Percentiles rank a stretch among this genome's conserved stretches.
phyloP scores from a whole-genome alignment of 495 filamentous ascomycete species.

The Eremomyces bilateralis region DNA sequence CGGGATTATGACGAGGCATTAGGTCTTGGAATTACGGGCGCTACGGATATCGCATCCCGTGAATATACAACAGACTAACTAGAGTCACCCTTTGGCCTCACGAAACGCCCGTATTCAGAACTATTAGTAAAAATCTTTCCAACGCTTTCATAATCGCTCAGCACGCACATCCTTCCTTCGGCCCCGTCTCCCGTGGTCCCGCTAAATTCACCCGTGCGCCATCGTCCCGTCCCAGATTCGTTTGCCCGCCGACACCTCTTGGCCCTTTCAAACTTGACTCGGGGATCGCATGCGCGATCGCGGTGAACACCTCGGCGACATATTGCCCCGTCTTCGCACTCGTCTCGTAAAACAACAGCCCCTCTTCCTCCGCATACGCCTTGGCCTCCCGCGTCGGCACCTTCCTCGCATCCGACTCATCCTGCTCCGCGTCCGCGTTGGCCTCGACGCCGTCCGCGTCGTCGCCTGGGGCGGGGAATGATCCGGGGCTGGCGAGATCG shows the following conservation, averaged over 20 bases:
- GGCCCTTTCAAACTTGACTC: constrained; percentile 85
- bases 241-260: constrained; percentile 30
- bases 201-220: constrained; percentile 51
- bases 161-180: constrained; percentile 89
- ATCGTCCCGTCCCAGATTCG: constrained; percentile 26
- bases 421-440: constrained; percentile 19
- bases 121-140: no score
- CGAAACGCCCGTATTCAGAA: no score
- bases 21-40: no score
- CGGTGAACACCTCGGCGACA: constrained; percentile 88
- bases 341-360: constrained; percentile 80
- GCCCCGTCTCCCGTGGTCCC: constrained; percentile 31
- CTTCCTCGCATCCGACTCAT: constrained; percentile 55
- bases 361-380: constrained; percentile 84
- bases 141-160: constrained; percentile 17
- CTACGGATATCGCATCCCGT: no score
- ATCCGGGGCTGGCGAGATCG: constrained; percentile 42
- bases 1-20: constrained; percentile 32
- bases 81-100: no score
- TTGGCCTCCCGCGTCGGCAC: constrained; percentile 75
- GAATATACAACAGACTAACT: no score
- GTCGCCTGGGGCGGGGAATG: constrained; percentile 20
- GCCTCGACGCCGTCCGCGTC: constrained; percentile 14
- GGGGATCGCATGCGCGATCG: constrained; percentile 93
- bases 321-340: constrained; percentile 90